phyloP scores from a whole-genome alignment of 1,284 basidiomycete genomes.

The Sparassis latifolia region DNA sequence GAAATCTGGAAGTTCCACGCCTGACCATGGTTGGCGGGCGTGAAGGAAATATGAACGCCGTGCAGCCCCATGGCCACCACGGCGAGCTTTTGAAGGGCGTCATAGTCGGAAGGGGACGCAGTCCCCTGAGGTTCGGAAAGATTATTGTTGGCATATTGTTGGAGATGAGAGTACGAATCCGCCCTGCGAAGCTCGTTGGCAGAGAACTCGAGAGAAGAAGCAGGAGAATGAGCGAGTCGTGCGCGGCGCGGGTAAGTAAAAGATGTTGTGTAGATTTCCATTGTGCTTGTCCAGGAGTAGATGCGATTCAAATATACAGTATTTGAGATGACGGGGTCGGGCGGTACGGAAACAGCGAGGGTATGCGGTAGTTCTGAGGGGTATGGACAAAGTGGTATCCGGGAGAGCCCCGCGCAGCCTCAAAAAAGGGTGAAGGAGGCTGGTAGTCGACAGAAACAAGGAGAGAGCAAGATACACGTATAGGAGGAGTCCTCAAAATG shows the following conservation, averaged over 20 bases:
- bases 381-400: constrained; percentile 35
- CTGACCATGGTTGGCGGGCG: constrained; percentile 63
- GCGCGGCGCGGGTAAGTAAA: constrained; percentile 81
- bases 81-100: constrained; percentile 77
- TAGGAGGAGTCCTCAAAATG: constrained; percentile 21
- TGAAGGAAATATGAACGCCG: constrained; percentile 77
- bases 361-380: constrained; percentile 29
- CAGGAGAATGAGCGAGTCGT: constrained; percentile 56
- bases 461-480: constrained; percentile 23
- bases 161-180: constrained; percentile 35
- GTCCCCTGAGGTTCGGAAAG: constrained; percentile 26
- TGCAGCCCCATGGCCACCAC: constrained; percentile 77
- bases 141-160: constrained; percentile 34
- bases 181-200: constrained; percentile 35
- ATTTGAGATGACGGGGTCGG: constrained; percentile 17
- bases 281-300: constrained; percentile 32
- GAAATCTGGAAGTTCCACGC: constrained; percentile 89
- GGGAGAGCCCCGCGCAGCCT: constrained; percentile 25
- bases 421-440: constrained; percentile 21
- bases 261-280: constrained; percentile 93
- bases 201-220: constrained; percentile 60
- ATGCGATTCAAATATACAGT: constrained; percentile 27
- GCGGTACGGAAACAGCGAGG: constrained; percentile 30
- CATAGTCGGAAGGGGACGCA: constrained; percentile 45
- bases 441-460: constrained; percentile 25